A percentile compares a stretch with the other conserved stretches of the same genome.
These are phyloP conservation scores for Eragrostis tef DNA, from an alignment of 202 grass and related monocot genomes.

Conservation along the genomic window DNA sequence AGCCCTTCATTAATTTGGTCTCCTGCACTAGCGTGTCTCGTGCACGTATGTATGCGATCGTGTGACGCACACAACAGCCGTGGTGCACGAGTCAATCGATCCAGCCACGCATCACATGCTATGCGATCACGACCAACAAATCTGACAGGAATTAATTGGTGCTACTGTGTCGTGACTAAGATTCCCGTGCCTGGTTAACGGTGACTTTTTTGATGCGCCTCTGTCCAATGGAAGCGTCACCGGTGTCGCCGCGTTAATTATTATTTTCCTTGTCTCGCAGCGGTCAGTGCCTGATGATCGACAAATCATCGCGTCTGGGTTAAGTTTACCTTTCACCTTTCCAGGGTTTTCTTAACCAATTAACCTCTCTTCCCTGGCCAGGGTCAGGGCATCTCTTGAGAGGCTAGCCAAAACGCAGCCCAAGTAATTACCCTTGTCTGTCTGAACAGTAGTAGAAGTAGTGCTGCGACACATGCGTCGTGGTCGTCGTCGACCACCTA, in stretches of 20 bases:
- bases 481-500: neutral
- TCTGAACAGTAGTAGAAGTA: conserved; percentile 10
- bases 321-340: neutral
- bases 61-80: neutral
- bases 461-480: conserved; percentile 6
- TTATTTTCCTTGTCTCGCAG: conserved; percentile 44
- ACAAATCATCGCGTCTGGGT: conserved; percentile 15
- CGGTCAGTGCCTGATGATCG: conserved; percentile 20
- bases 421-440: conserved; percentile 52
- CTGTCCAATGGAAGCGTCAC: neutral
- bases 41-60: neutral
- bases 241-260: conserved; percentile 33
- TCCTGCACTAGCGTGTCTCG: neutral
- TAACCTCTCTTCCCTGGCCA: too few relatives aligned
- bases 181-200: conserved; percentile 37
- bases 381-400: conserved; percentile 48
- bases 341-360: neutral
- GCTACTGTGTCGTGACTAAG: neutral
- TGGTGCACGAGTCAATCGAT: conserved; percentile 44
- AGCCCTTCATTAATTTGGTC: too few relatives aligned
- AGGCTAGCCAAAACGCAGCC: conserved; percentile 37
- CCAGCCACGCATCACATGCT: conserved; percentile 49
- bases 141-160: conserved; percentile 64
- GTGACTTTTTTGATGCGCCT: conserved; percentile 57
- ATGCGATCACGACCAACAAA: neutral